phyloP scores from a whole-genome alignment of 345 rosid genomes.

The Salix brachista region DNA sequence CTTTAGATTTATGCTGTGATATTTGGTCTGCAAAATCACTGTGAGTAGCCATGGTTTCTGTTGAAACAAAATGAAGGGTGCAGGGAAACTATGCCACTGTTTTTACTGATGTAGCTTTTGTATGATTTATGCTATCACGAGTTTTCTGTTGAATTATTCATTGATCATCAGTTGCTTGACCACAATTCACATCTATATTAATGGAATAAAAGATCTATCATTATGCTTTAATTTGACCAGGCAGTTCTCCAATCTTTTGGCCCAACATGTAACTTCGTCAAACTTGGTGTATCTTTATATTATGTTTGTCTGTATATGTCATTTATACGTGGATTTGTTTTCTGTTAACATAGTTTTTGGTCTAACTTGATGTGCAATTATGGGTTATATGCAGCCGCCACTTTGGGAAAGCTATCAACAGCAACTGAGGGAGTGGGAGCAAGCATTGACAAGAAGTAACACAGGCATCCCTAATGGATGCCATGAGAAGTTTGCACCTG shows the following conservation, averaged over 20 bases:
- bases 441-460: constrained; percentile 43
- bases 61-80: too few species aligned
- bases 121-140: too few species aligned
- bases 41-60: too few species aligned
- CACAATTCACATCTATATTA: background rate
- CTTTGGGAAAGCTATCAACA: constrained; percentile 85
- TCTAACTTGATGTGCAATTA: background rate
- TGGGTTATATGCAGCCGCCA: constrained; percentile 60
- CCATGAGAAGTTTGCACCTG: constrained; percentile 40
- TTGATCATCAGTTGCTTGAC: background rate
- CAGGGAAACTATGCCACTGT: too few species aligned
- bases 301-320: background rate
- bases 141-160: too few species aligned
- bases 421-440: constrained; percentile 80
- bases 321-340: background rate
- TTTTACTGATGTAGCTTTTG: too few species aligned
- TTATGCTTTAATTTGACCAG: background rate
- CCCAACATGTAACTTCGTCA: background rate
- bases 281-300: background rate
- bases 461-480: constrained; percentile 39
- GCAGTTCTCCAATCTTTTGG: background rate
- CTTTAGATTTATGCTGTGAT: too few species aligned
- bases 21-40: too few species aligned
- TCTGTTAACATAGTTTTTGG: background rate
- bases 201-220: background rate